Evolutionary conservation across 2,329 filamentous ascomycete species (phyloP), one percentile per base, ranked within the genome.

Genomic region (Ploettnerulaceae sp.): DNA sequence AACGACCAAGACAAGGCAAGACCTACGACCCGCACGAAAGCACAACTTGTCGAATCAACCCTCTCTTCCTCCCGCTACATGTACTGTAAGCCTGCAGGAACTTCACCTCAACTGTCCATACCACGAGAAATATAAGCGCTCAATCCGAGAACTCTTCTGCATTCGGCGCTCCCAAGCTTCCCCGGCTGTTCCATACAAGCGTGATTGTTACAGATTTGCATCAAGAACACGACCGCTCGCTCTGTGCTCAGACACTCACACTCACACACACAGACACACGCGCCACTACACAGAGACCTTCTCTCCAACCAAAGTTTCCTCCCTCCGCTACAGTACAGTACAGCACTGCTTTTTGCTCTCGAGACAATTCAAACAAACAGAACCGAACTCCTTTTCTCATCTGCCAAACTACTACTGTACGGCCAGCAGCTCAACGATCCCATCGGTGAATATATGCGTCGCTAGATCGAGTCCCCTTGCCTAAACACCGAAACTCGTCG

Each of bases 181-280:
- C 54, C 58, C 57, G 57, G 55, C 47, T 59, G 58, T 64, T 64
- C 60, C 58, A 66, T 48, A 43, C 24, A 29, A 31, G 37, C 38
- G 43, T 22, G 37, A 26, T 49, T 64, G 65, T 64, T 63, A 66
- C 64, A 66, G 61, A 59, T 61, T 44, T 68, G 66, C 64, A 54
- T 66, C 66, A 66, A 63, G 60, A 64, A 55, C 59, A 39, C 17
- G 15, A 36, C 24, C 24, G 36, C 21, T 26, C 12, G 28, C 28
- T 28, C 25, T 28, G 25, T 28, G 25, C 34, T 36, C 34, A 11
- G 14, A 6, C 32, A 12, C 7, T 6, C 32, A 12, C 17, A 21
- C 32, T 35, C 32, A 17, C 11, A 12, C 34, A 18, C 17, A 9
- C 20, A 17, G 8, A 7, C 28, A 39, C 36, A 14, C 25, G 7